Evolutionary conservation across 2,329 filamentous ascomycete species (phyloP), one percentile per base, ranked within the genome.

Genomic region (Aspergillus flavus): DNA sequence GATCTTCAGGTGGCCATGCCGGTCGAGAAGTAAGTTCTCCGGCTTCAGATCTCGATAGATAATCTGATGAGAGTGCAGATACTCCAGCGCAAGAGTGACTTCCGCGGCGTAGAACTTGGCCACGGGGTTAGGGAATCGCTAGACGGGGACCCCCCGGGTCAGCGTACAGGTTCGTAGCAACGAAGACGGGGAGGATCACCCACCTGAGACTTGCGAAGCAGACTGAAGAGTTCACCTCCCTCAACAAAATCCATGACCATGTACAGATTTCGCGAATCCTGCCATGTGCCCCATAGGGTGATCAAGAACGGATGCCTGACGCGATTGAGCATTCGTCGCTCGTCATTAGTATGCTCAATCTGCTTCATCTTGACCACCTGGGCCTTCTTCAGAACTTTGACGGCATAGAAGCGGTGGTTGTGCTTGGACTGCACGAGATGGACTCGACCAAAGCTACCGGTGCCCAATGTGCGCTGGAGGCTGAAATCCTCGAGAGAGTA

Each of bases 241-340:
- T 99, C 95, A 59, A 99, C 94, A 82, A 99, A 99, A 79, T 99
- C 95, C 95, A 99, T 99, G 73, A 99, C 95, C 95, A 99, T 99
- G 86, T 99, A 99, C 41, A 99, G 83, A 77, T 97, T 98, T 81
- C 89, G 93, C 57, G 89, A 87, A 75, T 99, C 95, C 77, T 98
- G 94, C 79, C 98, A 99, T 11, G 95, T 99, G 63, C 95, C 95
- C 95, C 95, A 99, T 46, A 99, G 84, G 1, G 95, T 99, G 76
- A 99, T 95, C 67, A 99, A 84, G 81, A 99, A 99, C 14, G 95
- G 94, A 80, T 99, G 94, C 79, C 97, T 96, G 78, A 98, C 95
- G 78, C 96, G 91, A 77, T 93, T 92, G 73, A 99, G 83, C 95
- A 99, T 99, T 72, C 87, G 89, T 69, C 95, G 87, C 83, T 99